Evolutionary conservation across 805 yeast species (phyloP), one percentile per base, ranked within the genome.

Genomic region (Priceomyces castillae): DNA sequence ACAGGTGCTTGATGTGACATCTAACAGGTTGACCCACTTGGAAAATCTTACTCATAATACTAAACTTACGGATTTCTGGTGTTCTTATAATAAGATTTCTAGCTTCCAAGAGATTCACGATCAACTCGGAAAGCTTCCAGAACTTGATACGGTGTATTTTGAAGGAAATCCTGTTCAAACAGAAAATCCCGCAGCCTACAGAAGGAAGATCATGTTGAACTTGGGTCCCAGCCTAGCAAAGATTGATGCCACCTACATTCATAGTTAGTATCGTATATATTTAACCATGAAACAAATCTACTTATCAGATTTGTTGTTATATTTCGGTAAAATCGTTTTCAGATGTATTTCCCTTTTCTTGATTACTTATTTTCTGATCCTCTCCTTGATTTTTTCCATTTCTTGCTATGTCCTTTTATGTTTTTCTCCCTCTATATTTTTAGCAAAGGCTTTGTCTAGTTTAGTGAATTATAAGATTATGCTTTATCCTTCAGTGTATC

Each of bases 21-120:
- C 86, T 2, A 94, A 94, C 61, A 70, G 71, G 45, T 73, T 94
- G 31, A 52, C 73, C 3, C 74, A 76, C 40, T 64, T 94, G 34
- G 82, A 80, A 45, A 82, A 84, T 50, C 52, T 94, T 41, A 64
- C 71, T 1, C 94, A 86, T 52, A 73, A 94, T 45, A 61, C 51
- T 0, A 57, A 82, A n/a, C 71, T 94, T 45, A 90, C 96, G 7
- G 99, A 94, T 63, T 70, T 94, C 42, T 94, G 99, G 99, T 89
- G 95, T 19, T 86, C 96, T 0, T 78, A 80, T 56, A 94, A 92
- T 62, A 63, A 77, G 53, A 62, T 94, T 17, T 76, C 78, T 26
- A 71, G 79, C 33, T 90, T 86, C 62, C 80, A 82, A 26, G 83
- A 88, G 40, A 67, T 94, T 37, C 82, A 80, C 40, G 61, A 74